Evolutionary conservation across 2,329 filamentous ascomycete genomes (phyloP), one percentile per base, ranked within the genome.

Genomic region (Arthrinium phaeospermum): DNA sequence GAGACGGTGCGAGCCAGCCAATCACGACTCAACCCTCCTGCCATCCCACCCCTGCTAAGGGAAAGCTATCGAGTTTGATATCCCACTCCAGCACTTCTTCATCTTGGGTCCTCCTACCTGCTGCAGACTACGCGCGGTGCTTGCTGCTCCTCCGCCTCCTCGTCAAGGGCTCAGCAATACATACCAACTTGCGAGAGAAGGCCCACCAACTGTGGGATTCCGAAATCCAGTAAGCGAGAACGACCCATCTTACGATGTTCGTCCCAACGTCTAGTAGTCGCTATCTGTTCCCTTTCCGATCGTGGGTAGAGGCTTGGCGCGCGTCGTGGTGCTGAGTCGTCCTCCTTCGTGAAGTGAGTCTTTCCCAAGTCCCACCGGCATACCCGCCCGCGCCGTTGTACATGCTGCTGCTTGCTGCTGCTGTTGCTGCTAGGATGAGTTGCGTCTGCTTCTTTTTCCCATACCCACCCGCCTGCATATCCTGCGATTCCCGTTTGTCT

Each of bases 381-480:
- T 64, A 64, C 57, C 57, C 53, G 30, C 30, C 14, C 51, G 16
- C 14, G 53, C 57, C 57, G 57, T 41, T n/a, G 34, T 64, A n/a
- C 57, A 41, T 64, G n/a, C 57, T 34, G 3, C 37, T 64, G n/a
- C 57, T 34, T 41, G 14, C 34, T 34, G 3, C 37, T 64, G n/a
- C 57, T 34, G n/a, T 34, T 34, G 3, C n/a, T 64, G n/a, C 57
- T 30, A 41, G 57, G 34, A 41, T 64, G 10, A 41, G 19, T 41
- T 64, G 34, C 57, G 57, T 64, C 30, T 27, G n/a, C 27, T 30
- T 61, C 51, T 8, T 16, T 57, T 37, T 37, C 19, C 30, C 16
- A 57, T 57, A 57, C 37, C 57, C 57, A 64, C 57, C 57, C 41
- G 34, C 57, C 19, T 24, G 57, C 57, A 64, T 64, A 64, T 64